phyloP scores from a whole-genome alignment of 2,329 filamentous ascomycete species.

The Oidium heveae region DNA sequence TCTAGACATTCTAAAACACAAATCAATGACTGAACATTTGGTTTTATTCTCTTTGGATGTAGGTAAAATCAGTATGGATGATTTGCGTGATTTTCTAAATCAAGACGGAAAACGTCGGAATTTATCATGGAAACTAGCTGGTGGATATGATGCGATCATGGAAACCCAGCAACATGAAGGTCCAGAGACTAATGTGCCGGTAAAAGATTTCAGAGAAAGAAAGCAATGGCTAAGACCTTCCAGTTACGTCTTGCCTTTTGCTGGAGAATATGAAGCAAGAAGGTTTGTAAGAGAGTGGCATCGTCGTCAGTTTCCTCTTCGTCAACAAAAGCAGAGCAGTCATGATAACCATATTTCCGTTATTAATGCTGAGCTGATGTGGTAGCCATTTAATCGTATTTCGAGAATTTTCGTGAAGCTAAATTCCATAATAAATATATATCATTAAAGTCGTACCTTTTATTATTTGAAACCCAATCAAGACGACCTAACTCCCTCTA shows the following conservation, averaged over 20 bases:
- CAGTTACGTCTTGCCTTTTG: constrained; percentile 12
- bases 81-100: constrained; percentile 7
- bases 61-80: constrained; percentile 4
- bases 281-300: constrained; percentile 28
- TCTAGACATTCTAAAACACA: constrained; percentile 4
- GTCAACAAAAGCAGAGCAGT: constrained; percentile 7
- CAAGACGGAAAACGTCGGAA: constrained; percentile 12
- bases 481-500: constrained; percentile 14
- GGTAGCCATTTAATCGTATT: constrained; percentile 14
- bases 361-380: constrained; percentile 22
- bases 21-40: constrained; percentile 8
- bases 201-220: background rate
- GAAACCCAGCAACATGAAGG: constrained; percentile 1
- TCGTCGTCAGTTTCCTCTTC: constrained; percentile 18
- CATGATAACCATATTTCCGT: constrained; percentile 17
- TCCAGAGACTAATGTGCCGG: background rate
- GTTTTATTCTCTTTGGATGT: constrained; percentile 11
- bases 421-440: background rate
- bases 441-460: constrained; percentile 4
- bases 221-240: constrained; percentile 2
- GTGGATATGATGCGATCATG: constrained; percentile 4
- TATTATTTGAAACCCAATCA: constrained; percentile 10
- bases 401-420: background rate
- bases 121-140: constrained; percentile 12
- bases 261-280: constrained; percentile 13